A percentile compares a stretch with the other conserved stretches of the same genome.
These are phyloP conservation scores for Termitomyces sp. DNA, from an alignment of 768 basidiomycete species.

Conservation along the genomic window DNA sequence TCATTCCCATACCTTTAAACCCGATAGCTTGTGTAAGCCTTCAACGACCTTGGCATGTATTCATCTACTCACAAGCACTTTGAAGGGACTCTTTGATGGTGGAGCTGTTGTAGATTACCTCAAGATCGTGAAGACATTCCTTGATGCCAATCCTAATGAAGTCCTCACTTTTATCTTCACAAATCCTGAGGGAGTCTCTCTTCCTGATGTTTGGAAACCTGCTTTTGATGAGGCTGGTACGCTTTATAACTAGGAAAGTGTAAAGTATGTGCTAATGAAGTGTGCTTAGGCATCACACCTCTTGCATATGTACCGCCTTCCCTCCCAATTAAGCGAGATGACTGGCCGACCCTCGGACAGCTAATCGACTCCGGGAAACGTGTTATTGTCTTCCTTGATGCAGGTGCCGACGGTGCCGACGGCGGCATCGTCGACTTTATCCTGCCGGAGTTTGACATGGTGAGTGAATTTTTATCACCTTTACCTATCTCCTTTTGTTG, in stretches of 20 bases:
- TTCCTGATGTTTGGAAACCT: conserved; percentile 45
- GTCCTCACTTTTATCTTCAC: conserved; percentile 63
- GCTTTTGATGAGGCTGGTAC: conserved; percentile 46
- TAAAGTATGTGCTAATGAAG: background rate
- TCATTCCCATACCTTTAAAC: background rate
- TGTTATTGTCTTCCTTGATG: conserved; percentile 23
- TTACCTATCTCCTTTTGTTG: background rate
- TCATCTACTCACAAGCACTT: background rate
- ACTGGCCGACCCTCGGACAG: conserved; percentile 62
- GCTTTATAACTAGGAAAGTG: background rate
- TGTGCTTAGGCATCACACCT: conserved; percentile 30
- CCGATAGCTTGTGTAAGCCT: conserved; percentile 30
- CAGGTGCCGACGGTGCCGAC: conserved; percentile 6
- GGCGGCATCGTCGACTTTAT: conserved; percentile 9
- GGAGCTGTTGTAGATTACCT: conserved; percentile 47
- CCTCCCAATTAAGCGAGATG: conserved; percentile 32
- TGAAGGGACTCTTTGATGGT: conserved; percentile 46
- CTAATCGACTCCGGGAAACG: conserved; percentile 53
- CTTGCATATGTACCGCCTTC: conserved; percentile 50
- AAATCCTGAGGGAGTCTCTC: conserved; percentile 51
- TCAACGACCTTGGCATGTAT: background rate
- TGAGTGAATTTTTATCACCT: background rate
- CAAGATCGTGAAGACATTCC: conserved; percentile 45
- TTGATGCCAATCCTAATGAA: conserved; percentile 59
- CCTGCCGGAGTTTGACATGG: conserved; percentile 11